Evolutionary conservation across 2,329 filamentous ascomycete genomes (phyloP).

Genomic region (Xylaria sp.): DNA sequence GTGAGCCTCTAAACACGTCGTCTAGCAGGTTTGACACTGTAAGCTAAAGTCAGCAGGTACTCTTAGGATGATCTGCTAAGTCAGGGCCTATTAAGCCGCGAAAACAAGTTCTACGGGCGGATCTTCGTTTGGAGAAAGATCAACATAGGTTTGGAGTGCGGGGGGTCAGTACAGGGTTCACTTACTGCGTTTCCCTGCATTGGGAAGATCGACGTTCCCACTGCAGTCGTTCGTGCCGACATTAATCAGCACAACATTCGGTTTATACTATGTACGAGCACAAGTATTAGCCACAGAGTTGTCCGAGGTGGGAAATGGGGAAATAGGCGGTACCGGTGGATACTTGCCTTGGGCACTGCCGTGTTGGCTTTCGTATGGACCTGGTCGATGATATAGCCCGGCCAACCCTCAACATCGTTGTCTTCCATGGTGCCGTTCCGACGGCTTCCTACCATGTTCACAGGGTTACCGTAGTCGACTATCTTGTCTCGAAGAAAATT

Average conservation of each 20-base stretch:
- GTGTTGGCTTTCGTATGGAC: conserved; percentile 48
- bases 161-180: background rate
- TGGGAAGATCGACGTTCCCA: conserved; percentile 47
- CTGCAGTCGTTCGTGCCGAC: conserved; percentile 56
- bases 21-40: conserved; percentile 47
- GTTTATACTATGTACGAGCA: conserved; percentile 40
- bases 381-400: conserved; percentile 50
- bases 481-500: conserved; percentile 52
- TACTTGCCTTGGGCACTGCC: conserved; percentile 40
- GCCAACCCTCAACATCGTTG: conserved; percentile 54
- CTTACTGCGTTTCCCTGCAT: conserved; percentile 44
- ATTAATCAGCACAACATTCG: conserved; percentile 54
- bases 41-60: background rate
- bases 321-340: background rate
- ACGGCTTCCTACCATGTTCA: conserved; percentile 54
- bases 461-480: conserved; percentile 44
- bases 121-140: background rate
- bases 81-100: background rate
- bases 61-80: background rate
- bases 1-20: conserved; percentile 47
- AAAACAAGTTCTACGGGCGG: background rate
- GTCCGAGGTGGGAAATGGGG: background rate
- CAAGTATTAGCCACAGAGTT: background rate
- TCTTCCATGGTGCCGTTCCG: conserved; percentile 52
- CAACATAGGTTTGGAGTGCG: background rate